phyloP scores from a whole-genome alignment of 2,329 filamentous ascomycete genomes.

The Xenosphaeropsis pyriputrescens region DNA sequence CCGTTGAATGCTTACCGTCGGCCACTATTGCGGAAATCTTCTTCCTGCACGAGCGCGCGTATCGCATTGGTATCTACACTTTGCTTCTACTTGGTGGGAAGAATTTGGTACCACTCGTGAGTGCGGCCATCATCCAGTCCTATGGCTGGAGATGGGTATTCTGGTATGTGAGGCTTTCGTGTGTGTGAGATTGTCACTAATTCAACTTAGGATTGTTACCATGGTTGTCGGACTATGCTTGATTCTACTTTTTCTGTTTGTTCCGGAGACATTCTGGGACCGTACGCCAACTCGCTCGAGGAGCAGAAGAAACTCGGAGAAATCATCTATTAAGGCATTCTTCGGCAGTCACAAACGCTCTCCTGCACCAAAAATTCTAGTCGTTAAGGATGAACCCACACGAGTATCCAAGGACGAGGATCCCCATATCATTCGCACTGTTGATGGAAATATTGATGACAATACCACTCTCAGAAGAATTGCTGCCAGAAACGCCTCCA shows the following conservation, averaged over 20 bases:
- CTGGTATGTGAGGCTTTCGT: conserved; percentile 38
- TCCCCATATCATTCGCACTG: not conserved
- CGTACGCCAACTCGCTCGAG: conserved; percentile 42
- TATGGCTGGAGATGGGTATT: conserved; percentile 85
- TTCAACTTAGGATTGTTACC: conserved; percentile 53
- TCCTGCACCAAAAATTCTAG: not conserved
- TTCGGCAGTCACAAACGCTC: not conserved
- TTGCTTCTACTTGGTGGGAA: conserved; percentile 79
- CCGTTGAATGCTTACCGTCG: conserved; percentile 83
- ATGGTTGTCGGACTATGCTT: conserved; percentile 63
- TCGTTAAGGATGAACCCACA: not conserved
- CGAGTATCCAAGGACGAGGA: no score
- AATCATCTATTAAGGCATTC: not conserved
- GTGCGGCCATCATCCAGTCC: conserved; percentile 66
- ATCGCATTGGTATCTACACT: conserved; percentile 86
- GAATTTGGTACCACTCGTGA: conserved; percentile 77
- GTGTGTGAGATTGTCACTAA: not conserved
- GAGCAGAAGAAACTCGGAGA: not conserved
- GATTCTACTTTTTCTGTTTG: conserved; percentile 69
- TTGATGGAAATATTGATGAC: conserved; percentile 1
- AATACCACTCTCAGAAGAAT: not conserved
- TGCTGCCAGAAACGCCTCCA: no score
- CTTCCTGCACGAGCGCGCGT: conserved; percentile 87
- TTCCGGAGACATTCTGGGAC: conserved; percentile 95
- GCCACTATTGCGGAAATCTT: conserved; percentile 95